phyloP scores from a whole-genome alignment of 768 basidiomycete species.

The Hortiboletus campestris region DNA sequence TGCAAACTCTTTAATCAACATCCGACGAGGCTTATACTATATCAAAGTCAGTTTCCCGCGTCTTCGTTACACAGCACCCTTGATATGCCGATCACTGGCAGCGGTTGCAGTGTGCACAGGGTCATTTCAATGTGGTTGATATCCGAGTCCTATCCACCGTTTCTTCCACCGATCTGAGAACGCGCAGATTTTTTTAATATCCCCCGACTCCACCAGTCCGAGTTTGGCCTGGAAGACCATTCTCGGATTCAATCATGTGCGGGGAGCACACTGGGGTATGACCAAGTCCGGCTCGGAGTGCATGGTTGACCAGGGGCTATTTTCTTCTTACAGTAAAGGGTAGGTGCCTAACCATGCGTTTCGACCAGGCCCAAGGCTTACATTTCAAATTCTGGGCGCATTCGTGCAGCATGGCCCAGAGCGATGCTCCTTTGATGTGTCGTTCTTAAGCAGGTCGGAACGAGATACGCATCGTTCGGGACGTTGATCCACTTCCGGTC shows the following conservation, averaged over 20 bases:
- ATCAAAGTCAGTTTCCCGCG: background rate
- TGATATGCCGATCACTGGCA: background rate
- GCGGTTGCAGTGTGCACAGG: background rate
- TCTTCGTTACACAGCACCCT: background rate
- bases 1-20: background rate
- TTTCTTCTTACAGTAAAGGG: background rate
- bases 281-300: background rate
- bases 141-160: background rate
- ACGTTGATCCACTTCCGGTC: background rate
- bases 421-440: slow-evolving; percentile 3
- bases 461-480: background rate
- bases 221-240: background rate
- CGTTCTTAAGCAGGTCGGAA: background rate
- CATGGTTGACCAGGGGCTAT: background rate
- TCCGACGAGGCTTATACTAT: background rate
- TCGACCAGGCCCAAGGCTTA: background rate
- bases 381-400: background rate
- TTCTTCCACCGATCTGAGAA: slow-evolving; percentile 1
- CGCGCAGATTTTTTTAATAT: background rate
- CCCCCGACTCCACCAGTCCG: background rate
- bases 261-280: background rate
- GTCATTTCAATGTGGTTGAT: background rate
- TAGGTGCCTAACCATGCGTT: background rate
- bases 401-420: slow-evolving; percentile 4
- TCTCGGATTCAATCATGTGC: background rate